A percentile compares a stretch with the other conserved stretches of the same genome.
Evolutionary conservation across 768 basidiomycete genomes (phyloP).

Genomic region (Gymnopilus junonius): DNA sequence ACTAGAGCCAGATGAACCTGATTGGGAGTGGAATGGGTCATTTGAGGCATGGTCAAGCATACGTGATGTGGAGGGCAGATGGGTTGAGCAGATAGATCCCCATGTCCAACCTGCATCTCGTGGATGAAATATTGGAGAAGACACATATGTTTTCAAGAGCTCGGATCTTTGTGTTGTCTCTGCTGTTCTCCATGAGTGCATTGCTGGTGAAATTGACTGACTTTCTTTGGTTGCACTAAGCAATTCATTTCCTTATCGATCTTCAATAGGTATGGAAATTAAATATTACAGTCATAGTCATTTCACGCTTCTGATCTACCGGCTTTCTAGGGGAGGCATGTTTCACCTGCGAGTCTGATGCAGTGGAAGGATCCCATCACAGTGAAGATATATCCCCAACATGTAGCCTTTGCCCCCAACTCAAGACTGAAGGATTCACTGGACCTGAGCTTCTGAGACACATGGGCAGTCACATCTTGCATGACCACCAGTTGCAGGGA

Average conservation of each 20-base stretch:
- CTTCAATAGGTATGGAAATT: slow-evolving; percentile 7
- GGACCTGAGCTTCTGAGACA: slow-evolving; percentile 9
- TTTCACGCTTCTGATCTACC: no score
- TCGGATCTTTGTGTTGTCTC: not conserved
- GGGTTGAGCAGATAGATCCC: slow-evolving; percentile 8
- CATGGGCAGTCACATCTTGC: slow-evolving; percentile 10
- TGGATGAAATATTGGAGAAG: not conserved
- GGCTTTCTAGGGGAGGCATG: no score
- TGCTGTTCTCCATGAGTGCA: slow-evolving; percentile 1
- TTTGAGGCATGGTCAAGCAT: slow-evolving; percentile 8
- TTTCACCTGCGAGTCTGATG: no score
- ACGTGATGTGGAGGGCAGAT: slow-evolving; percentile 9
- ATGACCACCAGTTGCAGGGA: slow-evolving; percentile 3
- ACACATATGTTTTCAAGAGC: slow-evolving; percentile 9
- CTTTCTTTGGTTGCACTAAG: not conserved
- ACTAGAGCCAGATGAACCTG: not conserved
- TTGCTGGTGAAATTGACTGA: not conserved
- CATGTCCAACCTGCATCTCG: not conserved
- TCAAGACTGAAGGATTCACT: no score
- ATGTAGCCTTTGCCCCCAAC: no score
- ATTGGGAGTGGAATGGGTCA: not conserved
- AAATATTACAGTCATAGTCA: no score
- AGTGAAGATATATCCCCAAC: no score
- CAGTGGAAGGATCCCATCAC: no score
- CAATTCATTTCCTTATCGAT: slow-evolving; percentile 10